Conservation (phyloP, 2,329 filamentous ascomycete genomes). For the Chalaropsis ovoidea region DNA sequence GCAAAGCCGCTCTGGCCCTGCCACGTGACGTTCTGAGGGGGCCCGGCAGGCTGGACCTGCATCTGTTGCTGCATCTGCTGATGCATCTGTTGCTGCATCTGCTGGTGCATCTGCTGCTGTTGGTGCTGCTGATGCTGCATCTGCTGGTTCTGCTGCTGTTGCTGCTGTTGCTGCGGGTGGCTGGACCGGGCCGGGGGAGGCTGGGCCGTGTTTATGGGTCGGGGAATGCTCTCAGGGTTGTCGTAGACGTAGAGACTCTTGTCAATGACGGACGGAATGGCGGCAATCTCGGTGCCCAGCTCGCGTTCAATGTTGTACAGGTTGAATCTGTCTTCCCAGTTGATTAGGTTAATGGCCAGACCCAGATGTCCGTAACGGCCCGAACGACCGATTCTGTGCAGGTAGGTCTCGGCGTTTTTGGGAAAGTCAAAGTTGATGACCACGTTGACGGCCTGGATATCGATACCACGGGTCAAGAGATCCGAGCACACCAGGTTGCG, state of each 20-base stretch:
- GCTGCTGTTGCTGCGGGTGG: slow-evolving; percentile 23
- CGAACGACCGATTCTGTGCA: slow-evolving; percentile 95
- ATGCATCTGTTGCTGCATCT: too few relatives aligned
- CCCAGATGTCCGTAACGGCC: slow-evolving; percentile 94
- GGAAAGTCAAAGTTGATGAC: slow-evolving; percentile 99
- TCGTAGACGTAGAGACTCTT: slow-evolving; percentile 99
- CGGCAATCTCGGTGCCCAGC: slow-evolving; percentile 89
- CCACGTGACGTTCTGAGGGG: slow-evolving; percentile 22
- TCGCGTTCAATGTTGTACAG: slow-evolving; percentile 98
- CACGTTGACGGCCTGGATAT: slow-evolving; percentile 98
- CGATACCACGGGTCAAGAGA: slow-evolving; percentile 93
- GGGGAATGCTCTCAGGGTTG: slow-evolving; percentile 85
- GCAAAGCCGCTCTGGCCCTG: slow-evolving; percentile 21
- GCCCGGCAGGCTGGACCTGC: slow-evolving; percentile 21
- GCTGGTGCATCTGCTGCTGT: too few relatives aligned
- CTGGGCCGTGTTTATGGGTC: slow-evolving; percentile 50
- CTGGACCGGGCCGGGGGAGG: slow-evolving; percentile 27
- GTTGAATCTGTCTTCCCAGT: slow-evolving; percentile 98
- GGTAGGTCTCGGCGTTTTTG: slow-evolving; percentile 97
- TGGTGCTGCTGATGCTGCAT: slow-evolving; percentile 27
- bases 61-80: slow-evolving; percentile 5
- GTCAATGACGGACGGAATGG: slow-evolving; percentile 90
- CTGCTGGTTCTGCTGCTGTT: slow-evolving; percentile 31
- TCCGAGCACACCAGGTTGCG: slow-evolving; percentile 98
- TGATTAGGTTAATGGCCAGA: slow-evolving; percentile 97